Conservation (phyloP, 1,139 yeast species). For the Suhomyces panamericanus region DNA sequence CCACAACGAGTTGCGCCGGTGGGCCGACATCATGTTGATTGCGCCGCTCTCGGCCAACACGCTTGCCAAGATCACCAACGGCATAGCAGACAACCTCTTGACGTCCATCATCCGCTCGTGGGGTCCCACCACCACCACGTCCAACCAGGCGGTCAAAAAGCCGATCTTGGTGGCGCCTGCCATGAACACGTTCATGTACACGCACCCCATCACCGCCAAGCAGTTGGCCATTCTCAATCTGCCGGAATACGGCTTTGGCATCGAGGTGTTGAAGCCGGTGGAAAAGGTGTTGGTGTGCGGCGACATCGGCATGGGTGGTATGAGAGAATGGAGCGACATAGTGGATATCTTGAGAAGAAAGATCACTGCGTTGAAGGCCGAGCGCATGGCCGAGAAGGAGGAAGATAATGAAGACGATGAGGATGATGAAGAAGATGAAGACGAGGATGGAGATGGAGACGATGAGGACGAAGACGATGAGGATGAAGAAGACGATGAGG, state of each 20-base stretch:
- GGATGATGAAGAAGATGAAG: constrained; percentile 31
- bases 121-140: constrained; percentile 58
- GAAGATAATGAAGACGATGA: constrained; percentile 24
- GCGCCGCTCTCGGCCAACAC: constrained; percentile 96
- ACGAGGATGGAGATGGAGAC: constrained; percentile 33
- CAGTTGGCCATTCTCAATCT: constrained; percentile 61
- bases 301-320: constrained; percentile 97
- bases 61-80: constrained; percentile 85
- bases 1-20: constrained; percentile 84
- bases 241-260: constrained; percentile 47
- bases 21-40: constrained; percentile 92
- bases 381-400: constrained; percentile 29
- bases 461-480: constrained; percentile 41
- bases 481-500: constrained; percentile 39
- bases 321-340: constrained; percentile 95
- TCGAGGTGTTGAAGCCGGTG: constrained; percentile 84
- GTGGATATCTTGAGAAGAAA: constrained; percentile 73
- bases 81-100: constrained; percentile 83
- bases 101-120: constrained; percentile 87
- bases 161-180: constrained; percentile 95
- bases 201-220: constrained; percentile 87
- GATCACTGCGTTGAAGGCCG: constrained; percentile 38
- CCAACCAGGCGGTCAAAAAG: constrained; percentile 37
- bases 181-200: constrained; percentile 95
- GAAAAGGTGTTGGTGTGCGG: constrained; percentile 94